Percentiles rank a stretch among this genome's conserved stretches.
Conservation (phyloP, 2,329 filamentous ascomycete genomes). For the Neofusicoccum umdonicola region DNA sequence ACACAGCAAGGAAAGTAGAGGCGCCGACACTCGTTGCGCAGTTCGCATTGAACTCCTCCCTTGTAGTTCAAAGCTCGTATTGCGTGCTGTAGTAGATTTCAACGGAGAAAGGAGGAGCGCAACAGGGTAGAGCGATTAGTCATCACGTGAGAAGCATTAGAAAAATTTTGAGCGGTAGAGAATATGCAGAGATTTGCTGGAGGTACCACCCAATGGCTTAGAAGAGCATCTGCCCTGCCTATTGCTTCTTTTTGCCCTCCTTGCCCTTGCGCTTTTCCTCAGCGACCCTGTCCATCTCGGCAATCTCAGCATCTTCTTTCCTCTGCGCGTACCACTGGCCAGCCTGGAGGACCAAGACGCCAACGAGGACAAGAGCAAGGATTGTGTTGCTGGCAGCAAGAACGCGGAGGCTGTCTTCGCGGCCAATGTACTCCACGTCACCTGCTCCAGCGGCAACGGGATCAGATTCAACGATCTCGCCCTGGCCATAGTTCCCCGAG, state of each 20-base stretch:
- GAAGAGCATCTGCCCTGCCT: neutral
- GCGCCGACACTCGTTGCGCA: too few species aligned
- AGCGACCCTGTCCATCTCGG: conserved; percentile 58
- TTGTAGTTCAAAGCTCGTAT: too few species aligned
- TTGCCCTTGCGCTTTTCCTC: conserved; percentile 48
- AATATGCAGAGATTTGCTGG: neutral
- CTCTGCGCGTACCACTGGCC: conserved; percentile 98
- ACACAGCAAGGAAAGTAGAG: too few species aligned
- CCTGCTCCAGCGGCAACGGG: conserved; percentile 35
- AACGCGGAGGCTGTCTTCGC: conserved; percentile 89
- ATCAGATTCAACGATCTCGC: conserved; percentile 34
- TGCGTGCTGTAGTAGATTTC: too few species aligned
- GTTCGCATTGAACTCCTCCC: too few species aligned
- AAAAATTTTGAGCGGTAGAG: neutral
- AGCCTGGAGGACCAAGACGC: conserved; percentile 87
- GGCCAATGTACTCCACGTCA: conserved; percentile 62
- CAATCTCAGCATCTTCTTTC: conserved; percentile 80
- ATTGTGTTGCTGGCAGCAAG: conserved; percentile 95
- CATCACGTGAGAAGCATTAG: too few species aligned
- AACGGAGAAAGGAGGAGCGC: too few species aligned
- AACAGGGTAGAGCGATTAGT: too few species aligned
- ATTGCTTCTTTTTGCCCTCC: conserved; percentile 29
- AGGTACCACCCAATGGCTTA: neutral
- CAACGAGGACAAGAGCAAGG: conserved; percentile 84
- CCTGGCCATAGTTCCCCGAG: conserved; percentile 62